Percentiles rank a stretch among this genome's conserved stretches.
Evolutionary conservation across 495 filamentous ascomycete species (phyloP).

Genomic region (Penicillium pulvis): DNA sequence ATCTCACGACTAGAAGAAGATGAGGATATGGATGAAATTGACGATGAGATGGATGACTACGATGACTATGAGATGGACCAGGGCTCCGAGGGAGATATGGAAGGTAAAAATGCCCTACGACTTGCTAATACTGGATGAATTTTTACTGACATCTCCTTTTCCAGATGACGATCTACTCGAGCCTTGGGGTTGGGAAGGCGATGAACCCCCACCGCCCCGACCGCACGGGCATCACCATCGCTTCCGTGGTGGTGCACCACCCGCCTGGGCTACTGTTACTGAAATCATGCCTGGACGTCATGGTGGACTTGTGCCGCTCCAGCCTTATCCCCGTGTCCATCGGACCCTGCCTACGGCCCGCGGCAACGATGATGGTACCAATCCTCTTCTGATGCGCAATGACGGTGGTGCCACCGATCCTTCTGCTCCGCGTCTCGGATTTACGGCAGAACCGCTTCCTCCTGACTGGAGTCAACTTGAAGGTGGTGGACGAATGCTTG

Average conservation of each 20-base stretch:
- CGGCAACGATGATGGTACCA: slow-evolving; percentile 72
- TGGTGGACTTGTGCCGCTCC: slow-evolving; percentile 47
- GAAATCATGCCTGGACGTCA: slow-evolving; percentile 47
- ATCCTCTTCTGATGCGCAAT: slow-evolving; percentile 66
- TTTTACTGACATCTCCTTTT: slow-evolving; percentile 13
- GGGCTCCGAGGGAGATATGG: slow-evolving; percentile 46
- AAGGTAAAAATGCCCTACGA: slow-evolving; percentile 30
- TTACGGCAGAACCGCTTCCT: slow-evolving; percentile 28
- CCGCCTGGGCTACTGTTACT: slow-evolving; percentile 46
- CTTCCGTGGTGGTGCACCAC: slow-evolving; percentile 38
- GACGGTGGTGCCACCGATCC: slow-evolving; percentile 38
- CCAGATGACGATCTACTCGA: slow-evolving; percentile 56
- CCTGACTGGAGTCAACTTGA: slow-evolving; percentile 62
- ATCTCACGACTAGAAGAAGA: slow-evolving; percentile 33
- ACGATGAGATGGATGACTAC: slow-evolving; percentile 52
- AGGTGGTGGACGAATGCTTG: slow-evolving; percentile 44
- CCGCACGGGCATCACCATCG: slow-evolving; percentile 48
- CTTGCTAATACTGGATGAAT: not conserved
- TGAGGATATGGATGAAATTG: slow-evolving; percentile 56
- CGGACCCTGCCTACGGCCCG: slow-evolving; percentile 50
- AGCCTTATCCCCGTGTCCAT: slow-evolving; percentile 55
- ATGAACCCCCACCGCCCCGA: slow-evolving; percentile 46
- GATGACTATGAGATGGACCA: slow-evolving; percentile 44
- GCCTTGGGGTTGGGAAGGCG: slow-evolving; percentile 59
- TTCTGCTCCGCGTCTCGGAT: slow-evolving; percentile 33